Evolutionary conservation across 768 basidiomycete genomes (phyloP), one percentile per base, ranked within the genome.

Genomic region (Tricholoma sp.): DNA sequence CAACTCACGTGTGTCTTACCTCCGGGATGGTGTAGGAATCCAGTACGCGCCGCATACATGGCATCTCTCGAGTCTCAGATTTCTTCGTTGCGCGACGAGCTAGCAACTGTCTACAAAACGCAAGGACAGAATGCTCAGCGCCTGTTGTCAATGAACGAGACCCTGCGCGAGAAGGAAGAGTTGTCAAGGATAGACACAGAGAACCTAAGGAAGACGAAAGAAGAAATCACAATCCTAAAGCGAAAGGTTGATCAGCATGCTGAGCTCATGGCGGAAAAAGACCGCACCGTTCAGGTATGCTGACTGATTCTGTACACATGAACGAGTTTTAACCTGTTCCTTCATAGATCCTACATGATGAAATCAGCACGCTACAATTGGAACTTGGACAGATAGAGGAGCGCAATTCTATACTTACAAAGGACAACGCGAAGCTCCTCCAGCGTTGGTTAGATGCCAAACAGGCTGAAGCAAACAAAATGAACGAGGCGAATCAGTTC

Each of bases 381-480:
- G 96, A 99, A 70, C 82, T 98, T 11, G 83, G 86, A 44, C 91
- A 96, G 65, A 85, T 96, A 24, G 88, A 91, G 55, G 86, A 93
- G 58, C 86, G 91, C 34, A 97, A 96, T 68, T 79, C 84, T 65
- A 86, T 77, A n/a, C 80, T 99, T 33, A 84, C 84, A 50, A 89
- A 88, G 64, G 96, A 99, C 70, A 99, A 99, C 64, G 94, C 94
- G 24, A 89, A 92, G 65, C 83, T 99, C 28, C 79, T 98, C 1
- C 94, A 97, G 68, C 88, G 96, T 15, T 99, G 97, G 96, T 79
- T 98, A 8, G 97, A 98, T 65, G 87, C 89, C 61, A 97, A 97
- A 73, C 93, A 97, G 68, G 74, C 79, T 11, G 94, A 95, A 65
- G 96, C 89, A 8, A 93, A 94, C 70, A 86, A 86, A 72, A 91